Evolutionary conservation across 192 early-diverging fungal species (phyloP), one percentile per base, ranked within the genome.

Genomic region (Gorgonomyces haynaldii): DNA sequence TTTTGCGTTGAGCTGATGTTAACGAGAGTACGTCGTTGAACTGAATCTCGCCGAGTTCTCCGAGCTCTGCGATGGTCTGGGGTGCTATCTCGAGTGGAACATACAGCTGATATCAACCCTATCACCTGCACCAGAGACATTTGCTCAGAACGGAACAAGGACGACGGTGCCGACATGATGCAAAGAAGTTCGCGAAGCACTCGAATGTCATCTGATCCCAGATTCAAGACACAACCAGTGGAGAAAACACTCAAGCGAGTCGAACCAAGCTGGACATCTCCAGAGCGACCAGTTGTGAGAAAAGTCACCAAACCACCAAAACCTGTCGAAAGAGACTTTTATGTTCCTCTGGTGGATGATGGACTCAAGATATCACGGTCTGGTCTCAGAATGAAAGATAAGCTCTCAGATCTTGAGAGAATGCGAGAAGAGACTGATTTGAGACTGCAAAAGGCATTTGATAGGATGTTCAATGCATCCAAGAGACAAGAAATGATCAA

Each of bases 1-100:
- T 24, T 89, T 81, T 20, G 81, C 70, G 66, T 98, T 98, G 42
- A 96, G 69, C 88, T 91, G 49, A 23, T 42, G 26, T 56, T 43
- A 35, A 45, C 9, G 29, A 8, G 3, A 17, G 19, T 51, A 92
- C 85, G 61, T 98, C 96, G 59, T 86, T 78, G 69, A 98, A 96
- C 60, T 98, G 82, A 27, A 98, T 69, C 45, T 84, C 72, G 1
- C 96, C 96, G 27, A 94, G 65, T 57, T 98, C 96, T 19, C 96
- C 96, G 29, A 98, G 69, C 69, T 94, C 89, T 20, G 91, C 63
- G 16, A 94, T 86, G 8, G 88, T 92, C 13, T 81, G 84, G 57
- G 88, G 88, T 7, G 87, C 85, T 28, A 91, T 85, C 71, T 98
- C 95, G 26, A 80, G 65, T 1, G 95, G 91, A 58, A 98, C 90